phyloP scores from a whole-genome alignment of 768 basidiomycete species.

The Pholiota microspora region DNA sequence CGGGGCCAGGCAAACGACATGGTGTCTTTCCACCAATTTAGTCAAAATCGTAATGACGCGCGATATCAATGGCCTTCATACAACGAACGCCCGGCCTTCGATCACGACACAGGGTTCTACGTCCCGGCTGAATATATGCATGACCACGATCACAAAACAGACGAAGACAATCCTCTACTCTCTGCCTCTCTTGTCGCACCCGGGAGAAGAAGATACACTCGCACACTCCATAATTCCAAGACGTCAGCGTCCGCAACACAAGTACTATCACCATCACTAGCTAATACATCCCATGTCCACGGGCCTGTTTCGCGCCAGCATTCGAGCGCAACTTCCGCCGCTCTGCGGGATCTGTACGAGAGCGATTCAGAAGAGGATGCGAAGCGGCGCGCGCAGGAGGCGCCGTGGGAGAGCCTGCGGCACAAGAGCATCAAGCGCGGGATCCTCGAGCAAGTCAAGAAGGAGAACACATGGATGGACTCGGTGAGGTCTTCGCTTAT shows the following conservation, averaged over 20 bases:
- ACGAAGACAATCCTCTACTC: neutral
- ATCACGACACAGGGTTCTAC: constrained; percentile 9
- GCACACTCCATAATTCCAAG: neutral
- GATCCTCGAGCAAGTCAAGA: constrained; percentile 28
- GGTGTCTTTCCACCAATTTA: neutral
- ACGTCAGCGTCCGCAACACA: neutral
- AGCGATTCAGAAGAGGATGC: constrained; percentile 7
- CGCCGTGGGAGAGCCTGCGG: constrained; percentile 44
- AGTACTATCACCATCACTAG: too few relatives aligned
- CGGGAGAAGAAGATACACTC: neutral
- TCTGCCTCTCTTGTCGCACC: constrained; percentile 3
- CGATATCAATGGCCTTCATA: constrained; percentile 19
- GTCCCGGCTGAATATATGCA: constrained; percentile 9
- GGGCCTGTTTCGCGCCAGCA: neutral
- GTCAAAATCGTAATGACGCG: neutral
- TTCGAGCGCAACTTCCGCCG: constrained; percentile 19
- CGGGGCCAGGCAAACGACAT: neutral
- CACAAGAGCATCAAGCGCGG: constrained; percentile 53
- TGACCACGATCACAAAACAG: neutral
- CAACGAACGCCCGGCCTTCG: constrained; percentile 14
- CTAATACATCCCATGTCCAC: too few relatives aligned
- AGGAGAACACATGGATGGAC: constrained; percentile 11
- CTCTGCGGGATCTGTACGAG: constrained; percentile 24
- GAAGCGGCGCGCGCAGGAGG: constrained; percentile 10
- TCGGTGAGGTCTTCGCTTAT: neutral